Base-by-base conservation (phyloP, 306 rosid species). In the Dicorynia guianensis region DNA sequence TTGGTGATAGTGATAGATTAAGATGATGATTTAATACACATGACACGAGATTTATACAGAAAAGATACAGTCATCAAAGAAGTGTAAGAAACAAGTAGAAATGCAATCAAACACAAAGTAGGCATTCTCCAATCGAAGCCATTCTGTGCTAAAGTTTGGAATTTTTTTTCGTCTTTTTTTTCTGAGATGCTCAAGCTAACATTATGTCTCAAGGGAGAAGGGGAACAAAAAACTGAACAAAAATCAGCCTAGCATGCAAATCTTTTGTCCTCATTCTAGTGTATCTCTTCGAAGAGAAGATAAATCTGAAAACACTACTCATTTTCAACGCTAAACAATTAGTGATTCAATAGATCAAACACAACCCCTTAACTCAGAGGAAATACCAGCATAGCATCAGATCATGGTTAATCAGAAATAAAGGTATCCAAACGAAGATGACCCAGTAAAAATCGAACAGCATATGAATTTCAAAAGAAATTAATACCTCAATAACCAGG, bases 101-200 rank as follows among this genome's bases (percentile, higher is more conserved):
- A 34, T 40, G 2, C 19, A 47, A 48, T 0, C 11, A 46, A 49
- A 60, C 12, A 11, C 15, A 59, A 60, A 49, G 7, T 7, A 11
- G 34, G 47, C 14, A 52, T 78, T 54, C 20, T 78, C 72, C 19
- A 58, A 75, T 55, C 50, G 14, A 67, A 67, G 18, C 48, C 66
- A 20, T 13, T 6, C 8, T 12, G 13, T 12, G 30, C 48, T 53
- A 62, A 78, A 3, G 49, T 40, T 40, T 64, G 30, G 30, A 25
- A 1, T 25, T 25, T 25, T 25, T 25, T 25, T 25, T 25, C 30
- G 43, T 73, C n/a, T n/a, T 25, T 2, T 25, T 25, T 25, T 25
- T 25, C 61, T 59, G 34, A 60, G 8, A 38, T 48, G 19, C 42
- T 43, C 13, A 33, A 57, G 50, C 7, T n/a, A 49, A 20, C 8